Base-by-base conservation (phyloP, 805 yeast genomes). In the Wickerhamiella azymoides region DNA sequence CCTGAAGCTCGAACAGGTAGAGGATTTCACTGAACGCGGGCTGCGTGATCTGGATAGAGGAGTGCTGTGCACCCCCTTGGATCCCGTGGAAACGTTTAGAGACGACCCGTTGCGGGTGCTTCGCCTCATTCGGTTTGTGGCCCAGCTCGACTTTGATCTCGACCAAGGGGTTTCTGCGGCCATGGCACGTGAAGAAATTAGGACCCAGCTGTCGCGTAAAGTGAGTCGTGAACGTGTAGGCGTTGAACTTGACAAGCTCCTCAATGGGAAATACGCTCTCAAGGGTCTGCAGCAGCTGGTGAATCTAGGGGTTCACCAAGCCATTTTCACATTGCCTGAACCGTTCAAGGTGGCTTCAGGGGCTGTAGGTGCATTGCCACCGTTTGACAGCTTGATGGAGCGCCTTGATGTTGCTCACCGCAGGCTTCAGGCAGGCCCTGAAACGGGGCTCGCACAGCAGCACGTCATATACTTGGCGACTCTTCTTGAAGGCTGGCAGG, bases 61-160 rank as follows among this genome's bases (percentile, higher is more conserved):
- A 0, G 61, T 85, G 0, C 66, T 92, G 47, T 68, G 95, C 46
- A 92, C 98, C 0, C 99, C 99, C 0, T 68, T 92, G 45, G 79
- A 76, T 26, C 94, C 98, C 5, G 59, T 71, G 36, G 76, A 80
- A 56, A 92, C 99, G 1, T 92, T 92, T 56, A 57, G 79, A 40
- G 99, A 92, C 58, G 99, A 92, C 62, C 99, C 99, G 1, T 70
- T 92, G 49, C 71, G 99, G 49, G 92, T 89, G 1, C 62, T 92
- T 47, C 70, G 99, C 50, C 65, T 92, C 47, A 74, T 92, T 24
- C 68, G 99, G 53, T 92, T 92, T 66, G 92, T 95, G 0, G 71
- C 84, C 28, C 74, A 84, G 47, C 84, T 81, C 57, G 69, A 75
- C 40, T 92, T 88, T 57, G 54, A 54, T 1, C 71, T 92, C 27